Evolutionary conservation across 208 protist genomes (phyloP).

Genomic region (Leishmania turanica): DNA sequence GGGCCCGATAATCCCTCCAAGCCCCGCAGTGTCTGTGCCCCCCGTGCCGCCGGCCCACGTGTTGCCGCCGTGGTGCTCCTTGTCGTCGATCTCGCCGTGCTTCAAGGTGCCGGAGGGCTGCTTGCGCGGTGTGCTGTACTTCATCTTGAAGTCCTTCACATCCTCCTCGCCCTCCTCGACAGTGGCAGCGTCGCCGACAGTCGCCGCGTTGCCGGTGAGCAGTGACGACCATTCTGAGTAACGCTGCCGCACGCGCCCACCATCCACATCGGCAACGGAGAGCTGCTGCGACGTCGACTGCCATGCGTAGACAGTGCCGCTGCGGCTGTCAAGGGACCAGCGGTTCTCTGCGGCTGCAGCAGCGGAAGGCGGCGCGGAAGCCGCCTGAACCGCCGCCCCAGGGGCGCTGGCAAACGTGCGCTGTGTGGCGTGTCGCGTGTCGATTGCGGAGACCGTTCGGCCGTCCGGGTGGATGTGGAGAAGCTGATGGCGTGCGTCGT

Average conservation of each 20-base stretch:
- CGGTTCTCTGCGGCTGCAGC: not conserved
- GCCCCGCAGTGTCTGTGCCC: conserved; percentile 84
- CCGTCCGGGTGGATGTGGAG: conserved; percentile 21
- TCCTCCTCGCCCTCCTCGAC: conserved; percentile 26
- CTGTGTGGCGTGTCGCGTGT: conserved; percentile 23
- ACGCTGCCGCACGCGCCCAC: conserved; percentile 58
- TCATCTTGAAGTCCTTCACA: conserved; percentile 55
- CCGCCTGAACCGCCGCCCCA: not conserved
- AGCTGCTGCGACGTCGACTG: conserved; percentile 32
- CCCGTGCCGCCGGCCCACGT: conserved; percentile 92
- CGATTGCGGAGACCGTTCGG: conserved; percentile 15
- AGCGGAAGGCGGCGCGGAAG: not conserved
- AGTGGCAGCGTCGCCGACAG: conserved; percentile 39
- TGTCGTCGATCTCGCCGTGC: conserved; percentile 90
- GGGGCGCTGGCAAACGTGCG: conserved; percentile 15
- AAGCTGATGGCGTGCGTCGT: conserved; percentile 41
- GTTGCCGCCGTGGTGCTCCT: conserved; percentile 93
- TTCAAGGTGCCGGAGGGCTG: conserved; percentile 81
- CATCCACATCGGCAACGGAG: conserved; percentile 51
- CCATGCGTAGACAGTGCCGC: conserved; percentile 39
- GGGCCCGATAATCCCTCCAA: conserved; percentile 87
- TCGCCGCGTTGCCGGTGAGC: conserved; percentile 48
- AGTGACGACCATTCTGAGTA: conserved; percentile 62
- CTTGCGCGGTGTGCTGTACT: conserved; percentile 73
- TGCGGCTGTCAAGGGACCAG: conserved; percentile 21